A percentile compares a stretch with the other conserved stretches of the same genome.
Conservation (phyloP, 1,284 basidiomycete species). For the Malassezia furfur region DNA sequence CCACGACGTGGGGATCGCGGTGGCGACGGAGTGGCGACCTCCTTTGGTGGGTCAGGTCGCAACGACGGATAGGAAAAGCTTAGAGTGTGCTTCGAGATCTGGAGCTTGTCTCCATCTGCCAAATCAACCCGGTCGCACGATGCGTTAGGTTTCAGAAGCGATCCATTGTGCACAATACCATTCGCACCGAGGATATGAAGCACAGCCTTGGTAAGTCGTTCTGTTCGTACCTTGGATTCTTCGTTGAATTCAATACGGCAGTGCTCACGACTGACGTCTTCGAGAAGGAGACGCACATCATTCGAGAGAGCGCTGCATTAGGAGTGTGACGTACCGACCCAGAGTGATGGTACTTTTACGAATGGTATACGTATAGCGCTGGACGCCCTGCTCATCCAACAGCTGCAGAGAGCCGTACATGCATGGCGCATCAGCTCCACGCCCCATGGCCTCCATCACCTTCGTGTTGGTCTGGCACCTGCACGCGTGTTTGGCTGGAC, state of each 20-base stretch:
- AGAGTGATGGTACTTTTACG: background rate
- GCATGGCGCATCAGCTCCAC: background rate
- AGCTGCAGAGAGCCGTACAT: conserved; percentile 5
- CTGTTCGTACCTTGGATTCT: background rate
- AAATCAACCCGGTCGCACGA: background rate
- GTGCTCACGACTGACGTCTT: conserved; percentile 16
- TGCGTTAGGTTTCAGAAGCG: conserved; percentile 1
- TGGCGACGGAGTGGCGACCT: background rate
- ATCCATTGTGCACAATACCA: conserved; percentile 11
- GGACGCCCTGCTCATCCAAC: background rate
- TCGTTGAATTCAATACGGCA: conserved; percentile 4
- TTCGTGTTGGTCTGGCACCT: background rate
- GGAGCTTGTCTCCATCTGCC: conserved; percentile 4
- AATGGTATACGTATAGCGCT: background rate
- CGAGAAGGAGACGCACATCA: conserved; percentile 16
- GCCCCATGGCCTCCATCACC: background rate
- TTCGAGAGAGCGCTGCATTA: conserved; percentile 4
- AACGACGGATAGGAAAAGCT: background rate
- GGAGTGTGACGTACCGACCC: conserved; percentile 3
- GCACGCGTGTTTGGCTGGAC: conserved; percentile 6
- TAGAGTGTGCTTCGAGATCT: conserved; percentile 11
- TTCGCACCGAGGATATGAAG: conserved; percentile 6
- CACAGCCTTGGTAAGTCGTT: background rate
- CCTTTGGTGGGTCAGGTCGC: background rate
- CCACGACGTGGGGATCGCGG: background rate